Evolutionary conservation across 371 early-diverging fungal species (phyloP), one percentile per base, ranked within the genome.

Genomic region (Rhizopus stolonifer): DNA sequence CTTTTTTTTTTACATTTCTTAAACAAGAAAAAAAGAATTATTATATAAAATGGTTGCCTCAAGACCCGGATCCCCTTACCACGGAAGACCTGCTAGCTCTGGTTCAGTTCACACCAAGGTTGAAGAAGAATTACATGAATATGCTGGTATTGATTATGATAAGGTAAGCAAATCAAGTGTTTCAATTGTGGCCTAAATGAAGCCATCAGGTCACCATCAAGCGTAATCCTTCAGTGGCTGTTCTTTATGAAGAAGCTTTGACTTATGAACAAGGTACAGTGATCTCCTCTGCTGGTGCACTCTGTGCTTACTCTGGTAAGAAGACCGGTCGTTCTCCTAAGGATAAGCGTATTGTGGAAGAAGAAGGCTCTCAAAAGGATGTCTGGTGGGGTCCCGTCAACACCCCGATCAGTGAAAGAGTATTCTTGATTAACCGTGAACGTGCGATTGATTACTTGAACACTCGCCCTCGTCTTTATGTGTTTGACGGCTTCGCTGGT

Each of bases 341-440:
- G 70, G 98, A 98, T 83, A 98, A 98, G 86, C 93, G 98, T 60
- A 90, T 98, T 69, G 97, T 95, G 33, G 94, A 94, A 49, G 97
- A 98, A 65, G 70, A 82, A 7, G 61, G 80, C 14, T 87, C 93
- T 14, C 62, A 70, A 18, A 74, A 87, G 52, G 92, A 96, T 65
- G 82, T 98, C 67, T 98, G 98, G 71, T 95, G 96, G 95, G 96
- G 97, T 23, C 95, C 97, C 21, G 94, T 96, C 67, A 98, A 98
- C 81, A 89, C 87, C 67, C 87, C 88, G 61, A 86, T 97, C 69
- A 80, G 84, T 50, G 90, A 93, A 61, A 79, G 88, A 49, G 85
- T 91, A 8, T 98, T 98, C 77, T 84, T 90, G 74, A 89, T 91
- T 68, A 98, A 96, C 81, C 92, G 93, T 61, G 94, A 98, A 79